Base-by-base conservation (phyloP, 306 rosid species). In the Prinsepia uniflora region DNA sequence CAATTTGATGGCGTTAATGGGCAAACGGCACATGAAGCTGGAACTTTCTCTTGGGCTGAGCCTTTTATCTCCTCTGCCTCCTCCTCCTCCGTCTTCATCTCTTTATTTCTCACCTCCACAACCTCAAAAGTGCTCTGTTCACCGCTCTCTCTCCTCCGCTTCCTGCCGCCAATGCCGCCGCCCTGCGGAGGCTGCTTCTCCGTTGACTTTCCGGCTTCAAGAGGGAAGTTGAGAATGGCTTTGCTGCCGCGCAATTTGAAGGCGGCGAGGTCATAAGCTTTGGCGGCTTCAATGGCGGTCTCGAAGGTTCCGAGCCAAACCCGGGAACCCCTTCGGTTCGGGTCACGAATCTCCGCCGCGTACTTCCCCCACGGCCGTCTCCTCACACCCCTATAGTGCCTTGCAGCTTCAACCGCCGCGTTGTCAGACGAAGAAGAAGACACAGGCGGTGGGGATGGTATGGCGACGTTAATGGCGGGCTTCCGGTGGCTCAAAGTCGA, bases 221-320 rank as follows among this genome's bases (percentile, higher is more conserved):
- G 84, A 22, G 89, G 89, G 11, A 85, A 85, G 72, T 85, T 85
- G 67, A 85, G 62, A 40, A 85, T 82, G 17, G 89, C 89, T 56
- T 80, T 82, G 69, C 81, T 82, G 18, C 86, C 86, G 6, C 89
- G 73, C 86, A 85, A 34, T 46, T 47, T 76, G 17, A 85, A 85
- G 10, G 89, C 89, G 12, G 89, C 89, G 4, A 82, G 40, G 30
- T 85, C 86, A 61, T 85, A 85, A 61, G 85, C 89, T 43, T 71
- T 81, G 22, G 86, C 89, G 3, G 86, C 89, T 72, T 85, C 86
- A 15, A 82, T 66, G 63, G 84, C 86, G 1, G 86, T 82, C 1
- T 82, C 84, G 17, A 79, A 85, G 5, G 89, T 85, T 57, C 89
- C 89, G 0, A 85, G 84, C 89, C 89, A 85, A 19, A 82, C 89